Percentiles rank a stretch among this genome's conserved stretches.
These are phyloP conservation scores for Eucalyptus victrix DNA, from an alignment of 345 rosid genomes.

Conservation along the genomic window DNA sequence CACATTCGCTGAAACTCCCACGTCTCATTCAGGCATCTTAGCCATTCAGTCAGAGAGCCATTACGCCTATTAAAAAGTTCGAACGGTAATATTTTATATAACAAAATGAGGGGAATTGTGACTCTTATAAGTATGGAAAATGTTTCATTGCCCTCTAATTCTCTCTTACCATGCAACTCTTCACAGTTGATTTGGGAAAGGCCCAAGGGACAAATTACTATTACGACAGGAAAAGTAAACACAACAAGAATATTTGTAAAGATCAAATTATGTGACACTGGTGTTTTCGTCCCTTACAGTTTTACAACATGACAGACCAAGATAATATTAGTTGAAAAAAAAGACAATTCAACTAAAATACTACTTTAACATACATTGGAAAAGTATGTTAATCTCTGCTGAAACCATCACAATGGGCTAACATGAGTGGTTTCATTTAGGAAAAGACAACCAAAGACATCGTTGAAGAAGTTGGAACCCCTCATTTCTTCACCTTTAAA, in stretches of 20 bases:
- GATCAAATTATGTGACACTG: background rate
- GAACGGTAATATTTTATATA: background rate
- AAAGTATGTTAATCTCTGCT: background rate
- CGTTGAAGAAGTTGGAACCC: constrained; percentile 65
- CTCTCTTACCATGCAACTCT: background rate
- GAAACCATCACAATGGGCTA: constrained; percentile 17
- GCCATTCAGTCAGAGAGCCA: background rate
- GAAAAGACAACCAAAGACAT: constrained; percentile 77
- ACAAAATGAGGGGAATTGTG: background rate
- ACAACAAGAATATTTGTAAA: background rate
- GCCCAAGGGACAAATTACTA: background rate
- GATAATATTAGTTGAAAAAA: background rate
- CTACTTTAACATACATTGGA: background rate
- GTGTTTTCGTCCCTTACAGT: background rate
- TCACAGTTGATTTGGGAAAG: background rate
- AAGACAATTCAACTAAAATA: background rate
- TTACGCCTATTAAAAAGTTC: background rate
- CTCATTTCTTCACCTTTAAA: constrained; percentile 19
- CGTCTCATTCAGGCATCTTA: background rate
- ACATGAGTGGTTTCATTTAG: constrained; percentile 50
- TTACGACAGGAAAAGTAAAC: background rate
- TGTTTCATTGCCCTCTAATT: background rate
- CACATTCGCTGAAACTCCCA: background rate
- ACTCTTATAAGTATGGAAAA: background rate
- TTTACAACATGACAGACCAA: background rate